A percentile compares a stretch with the other conserved stretches of the same genome.
These are phyloP conservation scores for Fusarium multiceps DNA, from an alignment of 2,329 filamentous ascomycete genomes.

Conservation along the genomic window DNA sequence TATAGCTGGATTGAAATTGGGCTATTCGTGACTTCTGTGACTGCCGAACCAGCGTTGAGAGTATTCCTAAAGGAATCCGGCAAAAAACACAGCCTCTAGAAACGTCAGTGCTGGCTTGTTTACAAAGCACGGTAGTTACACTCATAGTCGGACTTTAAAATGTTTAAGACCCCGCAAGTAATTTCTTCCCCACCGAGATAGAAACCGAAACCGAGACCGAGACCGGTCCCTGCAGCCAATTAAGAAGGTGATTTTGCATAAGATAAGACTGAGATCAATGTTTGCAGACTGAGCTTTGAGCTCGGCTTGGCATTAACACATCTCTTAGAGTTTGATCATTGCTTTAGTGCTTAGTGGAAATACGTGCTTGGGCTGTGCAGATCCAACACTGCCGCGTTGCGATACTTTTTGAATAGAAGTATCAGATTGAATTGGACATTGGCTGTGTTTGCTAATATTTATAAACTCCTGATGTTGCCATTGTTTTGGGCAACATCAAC, in stretches of 20 bases:
- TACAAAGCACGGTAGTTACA: background rate
- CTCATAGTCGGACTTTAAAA: background rate
- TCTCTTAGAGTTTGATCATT: background rate
- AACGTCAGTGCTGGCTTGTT: background rate
- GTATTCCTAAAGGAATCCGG: too few species aligned
- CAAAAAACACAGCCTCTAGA: too few species aligned
- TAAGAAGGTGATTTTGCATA: background rate
- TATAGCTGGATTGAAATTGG: too few species aligned
- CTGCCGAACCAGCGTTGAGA: too few species aligned
- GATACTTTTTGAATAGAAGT: background rate
- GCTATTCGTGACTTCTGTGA: too few species aligned
- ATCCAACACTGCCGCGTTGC: background rate
- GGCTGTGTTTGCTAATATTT: background rate
- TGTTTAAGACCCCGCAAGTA: background rate
- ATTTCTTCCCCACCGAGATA: background rate
- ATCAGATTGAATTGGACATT: background rate
- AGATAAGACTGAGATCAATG: background rate
- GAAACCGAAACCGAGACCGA: slow-evolving; percentile 13
- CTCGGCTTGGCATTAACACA: background rate
- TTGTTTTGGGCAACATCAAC: background rate
- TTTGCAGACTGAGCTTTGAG: slow-evolving; percentile 3
- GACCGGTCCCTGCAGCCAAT: background rate
- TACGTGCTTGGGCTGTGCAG: background rate
- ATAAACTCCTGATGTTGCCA: background rate
- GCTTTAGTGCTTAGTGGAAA: background rate